Percentiles rank a stretch among this genome's conserved stretches.
These are phyloP conservation scores for Colletotrichum zoysiae DNA, from an alignment of 2,329 filamentous ascomycete species.

Conservation along the genomic window DNA sequence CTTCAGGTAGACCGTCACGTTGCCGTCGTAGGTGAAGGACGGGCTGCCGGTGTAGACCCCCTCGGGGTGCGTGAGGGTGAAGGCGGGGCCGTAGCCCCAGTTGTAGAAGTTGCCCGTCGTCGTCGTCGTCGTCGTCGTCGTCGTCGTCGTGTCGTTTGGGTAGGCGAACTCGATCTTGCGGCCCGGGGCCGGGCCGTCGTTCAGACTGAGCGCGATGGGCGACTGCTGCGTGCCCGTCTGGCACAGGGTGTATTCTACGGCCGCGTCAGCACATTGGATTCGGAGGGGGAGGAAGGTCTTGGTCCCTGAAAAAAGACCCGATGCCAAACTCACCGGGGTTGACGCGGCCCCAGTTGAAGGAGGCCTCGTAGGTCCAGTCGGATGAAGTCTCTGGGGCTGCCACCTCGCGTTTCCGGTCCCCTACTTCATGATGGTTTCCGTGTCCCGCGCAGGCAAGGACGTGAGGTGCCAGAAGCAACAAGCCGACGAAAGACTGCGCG, in stretches of 20 bases:
- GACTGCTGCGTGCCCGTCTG: conserved; percentile 64
- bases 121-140: conserved; percentile 51
- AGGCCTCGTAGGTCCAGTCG: conserved; percentile 41
- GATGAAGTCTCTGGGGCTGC: conserved; percentile 2
- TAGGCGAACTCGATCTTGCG: conserved; percentile 59
- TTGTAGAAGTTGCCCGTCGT: conserved; percentile 58
- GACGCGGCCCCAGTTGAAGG: conserved; percentile 40
- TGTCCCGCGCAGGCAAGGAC: conserved; percentile 31
- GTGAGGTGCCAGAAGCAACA: neutral
- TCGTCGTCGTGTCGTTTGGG: conserved; percentile 50
- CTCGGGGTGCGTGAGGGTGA: conserved; percentile 53
- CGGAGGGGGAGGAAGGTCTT: too few species aligned
- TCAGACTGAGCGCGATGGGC: conserved; percentile 58
- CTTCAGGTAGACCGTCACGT: conserved; percentile 60
- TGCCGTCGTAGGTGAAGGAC: conserved; percentile 59
- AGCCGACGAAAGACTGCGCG: neutral
- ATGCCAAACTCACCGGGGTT: conserved; percentile 25
- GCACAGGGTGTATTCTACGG: conserved; percentile 50
- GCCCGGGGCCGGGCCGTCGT: conserved; percentile 54
- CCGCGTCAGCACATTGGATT: neutral
- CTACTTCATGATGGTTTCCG: conserved; percentile 23
- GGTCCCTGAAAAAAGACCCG: neutral
- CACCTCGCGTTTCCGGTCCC: neutral
- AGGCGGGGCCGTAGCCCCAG: conserved; percentile 62
- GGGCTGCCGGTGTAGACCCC: conserved; percentile 54